Evolutionary conservation across 208 protist genomes (phyloP).

Genomic region (Trypanosomatidae sp.): DNA sequence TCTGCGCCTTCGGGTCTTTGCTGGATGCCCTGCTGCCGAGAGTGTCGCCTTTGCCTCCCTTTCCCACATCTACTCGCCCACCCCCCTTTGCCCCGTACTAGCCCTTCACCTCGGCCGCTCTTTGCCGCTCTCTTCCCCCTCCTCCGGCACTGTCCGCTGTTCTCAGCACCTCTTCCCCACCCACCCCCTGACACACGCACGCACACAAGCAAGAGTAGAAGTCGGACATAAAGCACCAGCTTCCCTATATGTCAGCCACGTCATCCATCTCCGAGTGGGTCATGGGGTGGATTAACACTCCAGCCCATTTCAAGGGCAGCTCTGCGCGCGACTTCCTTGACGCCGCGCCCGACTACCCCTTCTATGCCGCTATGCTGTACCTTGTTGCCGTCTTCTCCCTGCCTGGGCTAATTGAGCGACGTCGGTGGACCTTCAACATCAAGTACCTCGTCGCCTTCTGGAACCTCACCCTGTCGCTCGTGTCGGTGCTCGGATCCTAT

Average conservation of each 20-base stretch:
- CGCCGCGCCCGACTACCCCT: constrained; percentile 37
- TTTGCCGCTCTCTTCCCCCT: background rate
- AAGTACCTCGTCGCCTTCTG: constrained; percentile 41
- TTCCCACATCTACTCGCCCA: background rate
- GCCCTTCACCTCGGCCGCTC: background rate
- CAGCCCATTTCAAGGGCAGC: constrained; percentile 38
- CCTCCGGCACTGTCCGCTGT: background rate
- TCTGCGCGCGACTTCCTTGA: constrained; percentile 36
- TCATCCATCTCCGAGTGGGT: background rate
- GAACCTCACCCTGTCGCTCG: constrained; percentile 77
- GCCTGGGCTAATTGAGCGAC: constrained; percentile 55
- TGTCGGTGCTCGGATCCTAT: constrained; percentile 55
- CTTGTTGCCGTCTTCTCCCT: constrained; percentile 55
- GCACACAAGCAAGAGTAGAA: background rate
- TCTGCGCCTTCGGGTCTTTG: background rate
- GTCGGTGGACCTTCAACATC: constrained; percentile 29
- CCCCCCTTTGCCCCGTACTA: background rate
- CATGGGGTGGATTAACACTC: constrained; percentile 25
- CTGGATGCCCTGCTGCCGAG: background rate
- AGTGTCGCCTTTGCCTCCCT: background rate
- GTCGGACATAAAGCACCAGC: background rate
- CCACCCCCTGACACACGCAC: background rate
- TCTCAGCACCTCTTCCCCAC: background rate
- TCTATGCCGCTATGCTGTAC: constrained; percentile 44
- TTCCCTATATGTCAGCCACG: background rate